Percentiles rank a stretch among this genome's conserved stretches.
Evolutionary conservation across 352 stramenopile species (phyloP).

Genomic region (Pythium brachiatum): DNA sequence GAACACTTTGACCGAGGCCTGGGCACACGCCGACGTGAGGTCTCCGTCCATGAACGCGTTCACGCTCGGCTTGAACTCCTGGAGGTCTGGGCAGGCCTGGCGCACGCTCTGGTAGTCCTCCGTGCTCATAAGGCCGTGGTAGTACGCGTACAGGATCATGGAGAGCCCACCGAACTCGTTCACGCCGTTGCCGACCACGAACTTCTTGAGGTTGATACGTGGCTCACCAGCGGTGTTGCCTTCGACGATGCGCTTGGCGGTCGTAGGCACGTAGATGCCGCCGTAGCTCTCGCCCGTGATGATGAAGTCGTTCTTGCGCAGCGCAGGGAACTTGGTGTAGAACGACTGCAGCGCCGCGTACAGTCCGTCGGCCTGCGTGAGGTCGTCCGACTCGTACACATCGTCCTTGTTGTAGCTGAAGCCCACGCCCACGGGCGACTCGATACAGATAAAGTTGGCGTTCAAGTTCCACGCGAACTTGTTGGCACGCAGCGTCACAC

Average conservation of each 20-base stretch:
- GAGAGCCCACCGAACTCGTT: slow-evolving; percentile 64
- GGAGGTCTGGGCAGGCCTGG: slow-evolving; percentile 38
- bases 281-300: slow-evolving; percentile 79
- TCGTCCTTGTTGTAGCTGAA: slow-evolving; percentile 63
- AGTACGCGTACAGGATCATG: slow-evolving; percentile 73
- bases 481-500: slow-evolving; percentile 43
- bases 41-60: slow-evolving; percentile 16
- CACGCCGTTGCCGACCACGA: slow-evolving; percentile 79
- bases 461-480: slow-evolving; percentile 55
- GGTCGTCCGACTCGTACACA: slow-evolving; percentile 74
- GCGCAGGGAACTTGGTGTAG: slow-evolving; percentile 83
- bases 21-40: slow-evolving; percentile 25
- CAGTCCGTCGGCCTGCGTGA: slow-evolving; percentile 70
- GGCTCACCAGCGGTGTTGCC: slow-evolving; percentile 32
- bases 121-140: slow-evolving; percentile 71
- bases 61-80: slow-evolving; percentile 45
- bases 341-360: slow-evolving; percentile 82
- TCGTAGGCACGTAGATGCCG: slow-evolving; percentile 75
- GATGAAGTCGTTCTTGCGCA: slow-evolving; percentile 75
- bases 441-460: slow-evolving; percentile 56
- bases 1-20: slow-evolving; percentile 30
- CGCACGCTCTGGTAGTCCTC: slow-evolving; percentile 60
- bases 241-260: slow-evolving; percentile 52
- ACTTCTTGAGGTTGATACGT: slow-evolving; percentile 82
- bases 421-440: slow-evolving; percentile 61